These are phyloP conservation scores for Ceratobasidium sp. DNA, from an alignment of 1,284 basidiomycete genomes.

Conservation along the genomic window DNA sequence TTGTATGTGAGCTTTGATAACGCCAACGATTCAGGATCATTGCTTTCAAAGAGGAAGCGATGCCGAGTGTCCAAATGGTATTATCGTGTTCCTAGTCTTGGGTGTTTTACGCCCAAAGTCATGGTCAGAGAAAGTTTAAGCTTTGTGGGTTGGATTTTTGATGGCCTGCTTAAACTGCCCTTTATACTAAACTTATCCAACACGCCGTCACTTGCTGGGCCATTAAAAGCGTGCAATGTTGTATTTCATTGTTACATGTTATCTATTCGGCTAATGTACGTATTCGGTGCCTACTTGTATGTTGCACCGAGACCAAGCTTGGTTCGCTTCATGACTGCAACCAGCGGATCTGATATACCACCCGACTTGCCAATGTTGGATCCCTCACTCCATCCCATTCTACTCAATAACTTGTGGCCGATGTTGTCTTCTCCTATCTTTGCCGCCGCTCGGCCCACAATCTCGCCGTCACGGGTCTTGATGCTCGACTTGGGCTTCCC, in stretches of 20 bases:
- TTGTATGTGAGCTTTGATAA: too few species aligned
- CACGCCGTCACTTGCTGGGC: too few species aligned
- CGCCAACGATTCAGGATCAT: too few species aligned
- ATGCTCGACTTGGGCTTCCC: slow-evolving; percentile 48
- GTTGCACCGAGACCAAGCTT: slow-evolving; percentile 42
- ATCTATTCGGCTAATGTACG: background rate
- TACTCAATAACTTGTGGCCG: slow-evolving; percentile 79
- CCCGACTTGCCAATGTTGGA: slow-evolving; percentile 41
- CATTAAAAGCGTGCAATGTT: too few species aligned
- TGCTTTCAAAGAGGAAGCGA: too few species aligned
- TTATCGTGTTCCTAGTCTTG: too few species aligned
- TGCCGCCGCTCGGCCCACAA: slow-evolving; percentile 75
- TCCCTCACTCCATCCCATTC: slow-evolving; percentile 65
- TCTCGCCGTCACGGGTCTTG: slow-evolving; percentile 70
- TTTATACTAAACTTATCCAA: too few species aligned
- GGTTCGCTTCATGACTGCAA: slow-evolving; percentile 41
- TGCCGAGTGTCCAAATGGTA: too few species aligned
- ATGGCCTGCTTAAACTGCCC: too few species aligned
- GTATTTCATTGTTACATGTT: background rate
- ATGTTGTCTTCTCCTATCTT: slow-evolving; percentile 73
- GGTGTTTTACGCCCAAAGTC: too few species aligned
- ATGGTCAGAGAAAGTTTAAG: too few species aligned
- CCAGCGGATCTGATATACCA: slow-evolving; percentile 40
- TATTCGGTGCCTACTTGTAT: slow-evolving; percentile 9
- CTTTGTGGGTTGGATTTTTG: too few species aligned